Evolutionary conservation across 139 green algal species (phyloP).

Genomic region (Asterochloris erici): DNA sequence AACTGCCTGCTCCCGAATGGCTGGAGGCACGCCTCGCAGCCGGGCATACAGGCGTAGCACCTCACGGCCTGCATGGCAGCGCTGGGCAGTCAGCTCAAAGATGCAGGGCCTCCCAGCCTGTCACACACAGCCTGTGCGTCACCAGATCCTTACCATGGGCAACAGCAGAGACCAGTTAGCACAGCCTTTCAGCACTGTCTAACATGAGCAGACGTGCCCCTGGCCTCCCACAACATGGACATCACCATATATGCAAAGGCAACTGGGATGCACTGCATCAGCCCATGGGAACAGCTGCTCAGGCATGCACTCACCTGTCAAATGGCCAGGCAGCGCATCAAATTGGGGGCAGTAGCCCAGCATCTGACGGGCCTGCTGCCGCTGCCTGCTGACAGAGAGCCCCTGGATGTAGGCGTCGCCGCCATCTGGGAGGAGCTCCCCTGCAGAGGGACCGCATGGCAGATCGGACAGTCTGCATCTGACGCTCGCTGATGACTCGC

Average conservation of each 20-base stretch:
- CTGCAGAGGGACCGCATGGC: slow-evolving; percentile 27
- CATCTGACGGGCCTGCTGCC: slow-evolving; percentile 35
- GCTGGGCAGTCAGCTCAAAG: too few relatives aligned
- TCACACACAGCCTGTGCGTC: too few relatives aligned
- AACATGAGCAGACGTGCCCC: background rate
- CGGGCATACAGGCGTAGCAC: slow-evolving; percentile 65
- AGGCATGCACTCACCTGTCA: slow-evolving; percentile 10
- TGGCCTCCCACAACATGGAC: background rate
- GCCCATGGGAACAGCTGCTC: background rate
- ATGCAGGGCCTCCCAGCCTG: too few relatives aligned
- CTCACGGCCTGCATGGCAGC: slow-evolving; percentile 46
- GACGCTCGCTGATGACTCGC: too few relatives aligned
- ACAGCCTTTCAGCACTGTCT: background rate
- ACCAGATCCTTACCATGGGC: too few relatives aligned
- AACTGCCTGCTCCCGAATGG: slow-evolving; percentile 18
- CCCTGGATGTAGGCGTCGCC: slow-evolving; percentile 56
- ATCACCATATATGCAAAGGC: background rate
- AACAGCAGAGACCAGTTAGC: slow-evolving; percentile 9
- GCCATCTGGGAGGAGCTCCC: slow-evolving; percentile 12
- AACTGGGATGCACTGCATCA: too few relatives aligned
- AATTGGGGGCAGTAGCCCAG: slow-evolving; percentile 81
- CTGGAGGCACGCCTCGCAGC: slow-evolving; percentile 43
- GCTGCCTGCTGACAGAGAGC: slow-evolving; percentile 36
- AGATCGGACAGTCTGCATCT: too few relatives aligned
- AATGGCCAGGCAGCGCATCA: slow-evolving; percentile 36